Base-by-base conservation (phyloP, 305 asterid genomes). In the Rubia peregrina region DNA sequence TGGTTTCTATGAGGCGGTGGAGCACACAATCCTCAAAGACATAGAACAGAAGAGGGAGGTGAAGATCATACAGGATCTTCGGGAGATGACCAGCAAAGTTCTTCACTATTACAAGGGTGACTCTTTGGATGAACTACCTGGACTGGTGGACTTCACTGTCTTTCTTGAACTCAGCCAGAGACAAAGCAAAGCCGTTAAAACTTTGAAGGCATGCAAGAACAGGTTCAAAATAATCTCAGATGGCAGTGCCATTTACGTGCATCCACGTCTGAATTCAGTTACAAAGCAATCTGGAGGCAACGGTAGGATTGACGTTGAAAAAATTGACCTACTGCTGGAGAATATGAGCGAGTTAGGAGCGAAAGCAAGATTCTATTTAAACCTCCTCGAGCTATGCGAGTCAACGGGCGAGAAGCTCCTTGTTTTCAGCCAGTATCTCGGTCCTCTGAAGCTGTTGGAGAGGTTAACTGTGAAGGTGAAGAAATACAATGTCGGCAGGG, bases 41-140 rank as follows among this genome's bases (percentile, higher is more conserved):
- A 88, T 84, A 67, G 85, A 91, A 60, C 83, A 64, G 65, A 82
- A 72, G 17, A 84, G 95, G 74, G 91, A 89, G 85, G 87, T 82
- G 65, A 79, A 87, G 22, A 95, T 91, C 38, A 91, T 91, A 68
- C 88, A 88, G 71, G 99, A 92, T 80, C 80, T 94, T 73, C 83
- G 98, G 13, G 96, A 86, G 77, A 92, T 94, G 96, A 94, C 99
- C 0, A 87, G 75, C 36, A 87, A 80, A 57, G 95, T 94, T 71
- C 80, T 94, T 82, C 99, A 94, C 67, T 94, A 89, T 74, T 94
- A 89, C 85, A 88, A 77, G 82, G 99, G 99, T 60, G 99, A 94
- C 74, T 89, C 86, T 81, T 76, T 94, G 51, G 99, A 94, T 66
- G 99, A 94, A 76, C 90, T 94, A 60, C 99, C 99, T 1, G 99